phyloP scores from a whole-genome alignment of 2,329 filamentous ascomycete species.

The Talaromyces sp. region DNA sequence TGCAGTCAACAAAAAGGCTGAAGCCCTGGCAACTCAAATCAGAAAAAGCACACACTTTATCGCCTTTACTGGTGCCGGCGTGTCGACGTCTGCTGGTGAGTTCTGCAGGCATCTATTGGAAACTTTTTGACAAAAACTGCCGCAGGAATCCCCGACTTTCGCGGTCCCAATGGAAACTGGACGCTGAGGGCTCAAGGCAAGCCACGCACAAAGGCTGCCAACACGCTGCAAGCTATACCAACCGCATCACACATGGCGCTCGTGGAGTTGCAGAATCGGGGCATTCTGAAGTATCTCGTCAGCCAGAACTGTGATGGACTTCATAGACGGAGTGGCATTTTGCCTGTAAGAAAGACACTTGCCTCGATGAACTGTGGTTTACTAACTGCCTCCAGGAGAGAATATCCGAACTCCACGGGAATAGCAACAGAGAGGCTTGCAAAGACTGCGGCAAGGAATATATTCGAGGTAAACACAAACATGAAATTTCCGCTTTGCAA shows the following conservation, averaged over 20 bases:
- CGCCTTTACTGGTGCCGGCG: slow-evolving; percentile 43
- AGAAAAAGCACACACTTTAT: slow-evolving; percentile 42
- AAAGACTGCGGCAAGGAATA: slow-evolving; percentile 44
- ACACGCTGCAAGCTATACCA: slow-evolving; percentile 41
- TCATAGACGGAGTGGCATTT: slow-evolving; percentile 43
- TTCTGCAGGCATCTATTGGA: neutral
- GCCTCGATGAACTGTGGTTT: neutral
- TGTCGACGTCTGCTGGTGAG: slow-evolving; percentile 36
- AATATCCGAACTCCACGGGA: slow-evolving; percentile 46
- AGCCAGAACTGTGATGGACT: slow-evolving; percentile 45
- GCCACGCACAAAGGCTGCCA: slow-evolving; percentile 28
- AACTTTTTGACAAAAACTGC: neutral
- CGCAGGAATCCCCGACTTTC: slow-evolving; percentile 44
- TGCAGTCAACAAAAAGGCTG: slow-evolving; percentile 32
- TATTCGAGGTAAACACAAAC: slow-evolving; percentile 27
- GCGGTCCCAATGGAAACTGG: slow-evolving; percentile 45
- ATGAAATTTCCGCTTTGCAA: neutral
- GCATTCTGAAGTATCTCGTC: slow-evolving; percentile 39
- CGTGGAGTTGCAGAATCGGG: slow-evolving; percentile 38
- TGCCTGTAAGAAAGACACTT: slow-evolving; percentile 26
- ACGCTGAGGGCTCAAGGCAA: slow-evolving; percentile 41
- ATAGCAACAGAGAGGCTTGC: slow-evolving; percentile 44
- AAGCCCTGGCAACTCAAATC: slow-evolving; percentile 33
- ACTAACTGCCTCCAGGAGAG: neutral
- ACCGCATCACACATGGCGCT: slow-evolving; percentile 46